Evolutionary conservation across 1,284 basidiomycete species (phyloP), one percentile per base, ranked within the genome.

Genomic region (Pseudozyma tsukubaensis): DNA sequence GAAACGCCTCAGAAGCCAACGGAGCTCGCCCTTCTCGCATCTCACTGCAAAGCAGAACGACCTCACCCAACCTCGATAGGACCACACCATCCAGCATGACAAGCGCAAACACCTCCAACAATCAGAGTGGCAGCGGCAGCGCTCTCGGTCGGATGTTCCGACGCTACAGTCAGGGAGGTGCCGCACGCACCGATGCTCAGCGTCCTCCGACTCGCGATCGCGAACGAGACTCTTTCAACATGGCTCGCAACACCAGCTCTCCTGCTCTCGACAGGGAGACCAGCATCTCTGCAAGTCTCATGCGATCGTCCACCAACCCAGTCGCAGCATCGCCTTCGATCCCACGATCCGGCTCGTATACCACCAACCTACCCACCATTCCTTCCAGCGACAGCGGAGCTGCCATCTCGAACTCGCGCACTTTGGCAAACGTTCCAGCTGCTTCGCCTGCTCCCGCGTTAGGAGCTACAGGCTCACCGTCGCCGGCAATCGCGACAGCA

Each of bases 81-180:
- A 48, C 7, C 12, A 29, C 37, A 8, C 50, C 42, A 16, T 24
- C 24, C 13, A 42, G 24, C n/a, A 45, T 45, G 44, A 45, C 57
- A 16, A 45, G 24, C 14, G 36, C 50, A 12, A 42, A 4, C 50
- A 50, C 36, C 42, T 24, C 44, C 7, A 42, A 48, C 35, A 21
- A 21, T 16, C 44, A 45, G 19, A 10, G 19, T 45, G 19, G 44
- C 32, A 21, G 59, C 29, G 64, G 71, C 44, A 72, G 72, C 57
- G 57, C 78, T 4, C 69, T 81, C 37, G 77, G 79, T 24, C 64
- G 78, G 40, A 79, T 79, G 76, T 78, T 79, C 50, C 62, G 79
- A n/a, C 62, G 79, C 12, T 79, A 79, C 64, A 76, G 72, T 45
- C 79, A 79, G 16, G 72, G 67, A 37, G 69, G 57, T 19, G 44